These are phyloP conservation scores for Alternaria longipes DNA, from an alignment of 2,329 filamentous ascomycete genomes.

Conservation along the genomic window DNA sequence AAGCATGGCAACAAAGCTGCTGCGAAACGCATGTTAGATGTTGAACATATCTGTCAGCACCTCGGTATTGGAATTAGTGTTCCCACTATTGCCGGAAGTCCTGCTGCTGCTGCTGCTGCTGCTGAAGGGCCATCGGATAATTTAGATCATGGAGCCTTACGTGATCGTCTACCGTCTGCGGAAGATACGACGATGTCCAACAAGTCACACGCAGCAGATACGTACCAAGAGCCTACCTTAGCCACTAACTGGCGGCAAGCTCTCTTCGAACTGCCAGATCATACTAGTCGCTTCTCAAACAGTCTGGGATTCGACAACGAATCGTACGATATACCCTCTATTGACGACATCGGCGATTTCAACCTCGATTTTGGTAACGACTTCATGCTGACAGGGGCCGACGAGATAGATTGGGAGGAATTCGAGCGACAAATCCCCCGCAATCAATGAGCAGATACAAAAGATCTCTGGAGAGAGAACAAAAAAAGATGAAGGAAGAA, in stretches of 20 bases:
- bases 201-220: background rate
- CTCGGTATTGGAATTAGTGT: background rate
- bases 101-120: too few relatives aligned
- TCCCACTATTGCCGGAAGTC: background rate
- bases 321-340: background rate
- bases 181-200: background rate
- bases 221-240: background rate
- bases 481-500: too few relatives aligned
- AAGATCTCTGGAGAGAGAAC: too few relatives aligned
- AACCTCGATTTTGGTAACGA: background rate
- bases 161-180: too few relatives aligned
- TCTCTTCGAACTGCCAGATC: background rate
- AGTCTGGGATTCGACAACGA: background rate
- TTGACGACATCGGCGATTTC: background rate
- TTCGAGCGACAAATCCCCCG: background rate
- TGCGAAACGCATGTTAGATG: background rate
- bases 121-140: too few relatives aligned
- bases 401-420: background rate
- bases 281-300: background rate
- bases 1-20: background rate
- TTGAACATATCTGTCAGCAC: background rate
- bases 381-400: background rate
- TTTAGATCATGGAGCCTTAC: too few relatives aligned
- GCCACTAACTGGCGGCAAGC: background rate
- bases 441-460: background rate